Evolutionary conservation across 2,329 filamentous ascomycete genomes (phyloP).

Genomic region (Lasiodiplodia gonubiensis): DNA sequence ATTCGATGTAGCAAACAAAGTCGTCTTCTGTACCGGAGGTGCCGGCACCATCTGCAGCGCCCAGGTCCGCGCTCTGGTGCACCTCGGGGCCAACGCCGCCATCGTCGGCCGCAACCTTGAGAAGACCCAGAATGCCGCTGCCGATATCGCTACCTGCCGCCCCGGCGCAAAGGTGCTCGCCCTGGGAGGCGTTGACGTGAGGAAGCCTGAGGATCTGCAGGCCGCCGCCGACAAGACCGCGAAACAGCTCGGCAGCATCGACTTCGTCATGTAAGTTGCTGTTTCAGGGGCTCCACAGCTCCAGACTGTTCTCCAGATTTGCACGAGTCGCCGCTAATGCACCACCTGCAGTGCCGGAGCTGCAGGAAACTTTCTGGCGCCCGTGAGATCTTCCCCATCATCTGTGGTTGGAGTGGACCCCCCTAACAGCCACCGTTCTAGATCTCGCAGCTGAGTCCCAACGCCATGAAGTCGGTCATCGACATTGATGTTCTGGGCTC

Average conservation of each 20-base stretch:
- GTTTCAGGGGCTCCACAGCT: slow-evolving; percentile 1
- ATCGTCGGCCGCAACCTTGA: slow-evolving; percentile 89
- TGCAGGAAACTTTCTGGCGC: slow-evolving; percentile 92
- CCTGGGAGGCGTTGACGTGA: slow-evolving; percentile 76
- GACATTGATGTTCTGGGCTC: slow-evolving; percentile 95
- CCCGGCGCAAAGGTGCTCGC: slow-evolving; percentile 83
- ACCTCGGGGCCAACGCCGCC: slow-evolving; percentile 89
- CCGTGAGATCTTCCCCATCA: slow-evolving; percentile 42
- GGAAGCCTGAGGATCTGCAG: slow-evolving; percentile 68
- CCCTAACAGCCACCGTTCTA: slow-evolving; percentile 3
- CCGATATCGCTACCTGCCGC: slow-evolving; percentile 80
- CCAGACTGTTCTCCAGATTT: neutral
- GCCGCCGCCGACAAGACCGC: slow-evolving; percentile 79
- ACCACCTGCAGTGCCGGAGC: slow-evolving; percentile 73
- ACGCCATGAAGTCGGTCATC: slow-evolving; percentile 94
- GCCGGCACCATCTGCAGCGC: slow-evolving; percentile 93
- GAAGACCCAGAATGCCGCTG: slow-evolving; percentile 82
- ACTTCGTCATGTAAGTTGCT: slow-evolving; percentile 82
- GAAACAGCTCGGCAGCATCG: slow-evolving; percentile 82
- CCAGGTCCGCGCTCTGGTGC: slow-evolving; percentile 88
- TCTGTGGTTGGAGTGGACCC: neutral
- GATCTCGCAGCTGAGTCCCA: slow-evolving; percentile 78
- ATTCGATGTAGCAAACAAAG: slow-evolving; percentile 70
- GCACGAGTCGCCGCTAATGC: slow-evolving; percentile 26
- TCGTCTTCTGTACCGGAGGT: slow-evolving; percentile 93